A percentile compares a stretch with the other conserved stretches of the same genome.
These are phyloP conservation scores for Leccinum colubrinum DNA, from an alignment of 1,284 basidiomycete species.

Conservation along the genomic window DNA sequence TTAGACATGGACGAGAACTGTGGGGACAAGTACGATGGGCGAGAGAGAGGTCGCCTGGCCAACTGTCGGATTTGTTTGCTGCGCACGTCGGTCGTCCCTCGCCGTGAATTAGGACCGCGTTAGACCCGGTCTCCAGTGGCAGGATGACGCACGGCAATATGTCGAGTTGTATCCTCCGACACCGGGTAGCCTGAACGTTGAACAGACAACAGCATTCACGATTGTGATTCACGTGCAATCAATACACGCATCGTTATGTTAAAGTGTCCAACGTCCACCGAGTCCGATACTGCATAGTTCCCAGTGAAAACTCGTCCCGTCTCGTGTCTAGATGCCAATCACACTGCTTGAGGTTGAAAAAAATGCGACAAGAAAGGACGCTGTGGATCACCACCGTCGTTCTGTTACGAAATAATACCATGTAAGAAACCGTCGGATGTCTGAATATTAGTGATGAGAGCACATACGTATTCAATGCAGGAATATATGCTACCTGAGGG, in stretches of 20 bases:
- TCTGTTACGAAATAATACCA: background rate
- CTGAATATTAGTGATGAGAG: background rate
- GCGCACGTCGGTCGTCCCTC: too few relatives aligned
- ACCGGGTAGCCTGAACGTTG: constrained; percentile 7
- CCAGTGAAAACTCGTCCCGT: background rate
- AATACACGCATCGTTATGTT: background rate
- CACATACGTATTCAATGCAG: constrained; percentile 17
- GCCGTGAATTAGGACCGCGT: too few relatives aligned
- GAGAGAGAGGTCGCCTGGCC: too few relatives aligned
- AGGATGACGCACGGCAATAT: constrained; percentile 6
- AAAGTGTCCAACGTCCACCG: background rate
- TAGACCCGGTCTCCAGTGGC: background rate
- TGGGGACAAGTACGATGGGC: too few relatives aligned
- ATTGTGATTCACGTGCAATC: background rate
- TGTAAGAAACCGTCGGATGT: background rate
- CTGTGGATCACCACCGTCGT: background rate
- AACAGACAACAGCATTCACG: background rate
- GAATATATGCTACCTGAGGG: constrained; percentile 19
- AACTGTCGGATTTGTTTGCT: too few relatives aligned
- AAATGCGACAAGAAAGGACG: too few relatives aligned
- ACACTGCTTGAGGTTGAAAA: background rate
- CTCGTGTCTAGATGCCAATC: background rate
- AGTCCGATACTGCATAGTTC: background rate
- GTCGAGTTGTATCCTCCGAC: background rate
- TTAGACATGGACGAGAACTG: too few relatives aligned